phyloP scores from a whole-genome alignment of 2,329 filamentous ascomycete genomes.

The Aspergillus sp. region DNA sequence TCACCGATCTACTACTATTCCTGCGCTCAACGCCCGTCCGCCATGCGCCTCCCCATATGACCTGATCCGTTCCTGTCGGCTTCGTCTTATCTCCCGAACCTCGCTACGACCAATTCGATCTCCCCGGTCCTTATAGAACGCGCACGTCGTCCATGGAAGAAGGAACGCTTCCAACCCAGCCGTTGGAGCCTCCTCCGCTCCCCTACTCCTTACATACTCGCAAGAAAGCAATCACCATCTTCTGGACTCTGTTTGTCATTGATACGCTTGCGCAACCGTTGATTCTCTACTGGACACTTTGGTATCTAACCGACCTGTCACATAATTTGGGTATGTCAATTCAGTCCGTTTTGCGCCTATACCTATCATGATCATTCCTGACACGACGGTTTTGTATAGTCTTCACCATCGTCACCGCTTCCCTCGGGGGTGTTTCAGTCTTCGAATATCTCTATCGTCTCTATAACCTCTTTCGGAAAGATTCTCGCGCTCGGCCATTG shows the following conservation, averaged over 20 bases:
- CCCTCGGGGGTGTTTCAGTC: conserved; percentile 41
- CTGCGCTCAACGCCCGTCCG: not conserved
- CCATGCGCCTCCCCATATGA: conserved; percentile 16
- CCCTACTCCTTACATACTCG: conserved; percentile 56
- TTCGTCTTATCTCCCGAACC: not conserved
- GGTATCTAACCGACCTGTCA: conserved; percentile 55
- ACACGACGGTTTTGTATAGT: conserved; percentile 23
- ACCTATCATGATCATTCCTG: not conserved
- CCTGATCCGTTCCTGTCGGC: not conserved
- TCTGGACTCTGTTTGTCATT: conserved; percentile 60
- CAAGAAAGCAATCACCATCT: conserved; percentile 56
- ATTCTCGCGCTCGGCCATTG: conserved; percentile 37
- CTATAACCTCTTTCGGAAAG: conserved; percentile 37
- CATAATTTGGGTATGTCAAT: conserved; percentile 38
- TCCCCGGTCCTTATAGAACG: not conserved
- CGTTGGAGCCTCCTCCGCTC: conserved; percentile 47
- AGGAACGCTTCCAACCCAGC: conserved; percentile 21
- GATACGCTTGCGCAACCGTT: conserved; percentile 61
- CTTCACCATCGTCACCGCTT: conserved; percentile 43
- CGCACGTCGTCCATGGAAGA: conserved; percentile 32
- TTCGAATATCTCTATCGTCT: conserved; percentile 46
- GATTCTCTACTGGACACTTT: conserved; percentile 60
- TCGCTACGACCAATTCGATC: not conserved
- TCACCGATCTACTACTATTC: no score
- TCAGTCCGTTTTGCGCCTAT: not conserved